Base-by-base conservation (phyloP, 306 rosid species). In the Phaseolus lunatus region DNA sequence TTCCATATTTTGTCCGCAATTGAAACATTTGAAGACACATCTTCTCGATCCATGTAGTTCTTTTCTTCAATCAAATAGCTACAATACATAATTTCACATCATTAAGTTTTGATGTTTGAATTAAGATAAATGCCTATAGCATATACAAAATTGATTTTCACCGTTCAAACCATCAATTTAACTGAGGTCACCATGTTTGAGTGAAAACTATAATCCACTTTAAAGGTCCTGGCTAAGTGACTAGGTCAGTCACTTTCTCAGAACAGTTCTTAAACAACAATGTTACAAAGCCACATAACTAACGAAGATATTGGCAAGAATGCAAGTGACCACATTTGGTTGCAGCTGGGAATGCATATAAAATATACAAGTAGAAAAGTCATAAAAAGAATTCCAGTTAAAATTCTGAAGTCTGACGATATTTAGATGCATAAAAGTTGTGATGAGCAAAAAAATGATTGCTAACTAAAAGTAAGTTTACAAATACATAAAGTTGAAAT, bases 51-150 rank as follows among this genome's bases (percentile, higher is more conserved):
- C 89, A 89, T 80, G 75, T 89, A 90, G 85, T 70, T 73, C 94
- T 84, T 88, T 85, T 96, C 99, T 79, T 88, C 90, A 70, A 70
- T 78, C 88, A 96, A 61, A 87, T 74, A 96, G 73, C 99, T 96
- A 72, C 90, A 84, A 9, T 66, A 67, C 44, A 81, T 78, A 84
- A 75, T 74, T 77, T 76, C 48, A 81, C 73, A 80, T 78, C 56
- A 72, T 80, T 75, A 74, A 76, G 64, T 57, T 77, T 33, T 3
- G 35, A 77, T 74, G 9, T 72, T 70, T 66, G 53, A 67, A 76
- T 43, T 9, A 66, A 59, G 47, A 67, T 10, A 66, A 49, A 58
- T 19, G 35, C 33, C 39, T 15, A 62, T 9, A 43, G 31, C 23
- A 23, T 7, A 52, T 16, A 5, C 7, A 54, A 22, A 63, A 53